Conservation (phyloP, 1,139 yeast genomes). For the Saccharomyces hybrid region DNA sequence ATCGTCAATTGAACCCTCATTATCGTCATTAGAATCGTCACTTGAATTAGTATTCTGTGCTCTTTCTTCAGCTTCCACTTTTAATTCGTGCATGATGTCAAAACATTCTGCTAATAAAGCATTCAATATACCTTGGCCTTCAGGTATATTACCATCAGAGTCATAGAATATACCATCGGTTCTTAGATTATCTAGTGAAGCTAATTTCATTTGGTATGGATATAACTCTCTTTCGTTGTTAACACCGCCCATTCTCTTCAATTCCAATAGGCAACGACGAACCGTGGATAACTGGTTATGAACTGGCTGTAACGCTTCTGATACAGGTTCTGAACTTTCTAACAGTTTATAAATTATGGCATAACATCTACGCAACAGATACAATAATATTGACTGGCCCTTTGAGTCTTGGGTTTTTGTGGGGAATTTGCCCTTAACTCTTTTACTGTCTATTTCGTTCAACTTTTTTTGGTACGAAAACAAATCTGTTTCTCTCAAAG, state of each 20-base stretch:
- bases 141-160: conserved; percentile 83
- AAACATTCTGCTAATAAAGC: conserved; percentile 91
- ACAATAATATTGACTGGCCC: conserved; percentile 65
- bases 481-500: conserved; percentile 88
- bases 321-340: conserved; percentile 90
- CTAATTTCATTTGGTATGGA: conserved; percentile 91
- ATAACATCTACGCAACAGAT: conserved; percentile 80
- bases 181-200: conserved; percentile 78
- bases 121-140: conserved; percentile 91
- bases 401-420: conserved; percentile 31
- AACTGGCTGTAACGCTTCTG: conserved; percentile 85
- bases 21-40: conserved; percentile 35
- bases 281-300: conserved; percentile 94
- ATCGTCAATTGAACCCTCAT: conserved; percentile 13
- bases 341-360: conserved; percentile 80
- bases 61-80: conserved; percentile 75
- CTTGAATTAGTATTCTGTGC: conserved; percentile 22
- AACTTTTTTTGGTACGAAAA: conserved; percentile 71
- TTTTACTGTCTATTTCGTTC: conserved; percentile 61
- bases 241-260: conserved; percentile 87
- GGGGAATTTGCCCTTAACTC: conserved; percentile 53
- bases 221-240: conserved; percentile 80
- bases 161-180: conserved; percentile 80
- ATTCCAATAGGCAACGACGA: conserved; percentile 78
- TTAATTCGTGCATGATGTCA: conserved; percentile 83